Evolutionary conservation across 495 filamentous ascomycete species (phyloP).

Genomic region (Aspergillus panamensis): DNA sequence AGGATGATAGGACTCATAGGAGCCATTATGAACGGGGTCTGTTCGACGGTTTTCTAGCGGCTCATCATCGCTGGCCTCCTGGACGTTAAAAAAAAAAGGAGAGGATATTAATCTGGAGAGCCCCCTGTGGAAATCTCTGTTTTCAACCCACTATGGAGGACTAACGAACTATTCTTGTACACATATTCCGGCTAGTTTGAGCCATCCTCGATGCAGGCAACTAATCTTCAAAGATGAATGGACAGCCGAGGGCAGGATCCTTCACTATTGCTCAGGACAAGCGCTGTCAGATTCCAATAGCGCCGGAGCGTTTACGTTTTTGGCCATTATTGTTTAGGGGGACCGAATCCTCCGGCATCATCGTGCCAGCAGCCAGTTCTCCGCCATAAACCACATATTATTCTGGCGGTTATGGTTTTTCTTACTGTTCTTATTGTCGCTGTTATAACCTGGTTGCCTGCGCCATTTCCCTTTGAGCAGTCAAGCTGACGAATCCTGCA

Average conservation of each 20-base stretch:
- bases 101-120: background rate
- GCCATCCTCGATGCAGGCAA: slow-evolving; percentile 1
- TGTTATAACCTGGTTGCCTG: background rate
- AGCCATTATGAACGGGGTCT: too few relatives aligned
- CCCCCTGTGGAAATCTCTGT: background rate
- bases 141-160: background rate
- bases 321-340: slow-evolving; percentile 11
- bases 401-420: background rate
- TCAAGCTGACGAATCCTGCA: background rate
- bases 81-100: background rate
- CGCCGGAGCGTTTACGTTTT: slow-evolving; percentile 24
- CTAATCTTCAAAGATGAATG: background rate
- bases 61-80: too few relatives aligned
- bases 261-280: slow-evolving; percentile 11
- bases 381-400: background rate
- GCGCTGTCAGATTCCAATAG: slow-evolving; percentile 29
- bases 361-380: slow-evolving; percentile 6
- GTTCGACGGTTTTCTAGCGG: too few relatives aligned
- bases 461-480: background rate
- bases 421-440: background rate
- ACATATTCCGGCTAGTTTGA: slow-evolving; percentile 12
- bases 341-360: slow-evolving; percentile 17
- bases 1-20: too few relatives aligned
- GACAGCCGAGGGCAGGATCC: background rate
- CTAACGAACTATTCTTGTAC: slow-evolving; percentile 16